These are phyloP conservation scores for Bondarzewia mesenterica DNA, from an alignment of 1,284 basidiomycete genomes.

Conservation along the genomic window DNA sequence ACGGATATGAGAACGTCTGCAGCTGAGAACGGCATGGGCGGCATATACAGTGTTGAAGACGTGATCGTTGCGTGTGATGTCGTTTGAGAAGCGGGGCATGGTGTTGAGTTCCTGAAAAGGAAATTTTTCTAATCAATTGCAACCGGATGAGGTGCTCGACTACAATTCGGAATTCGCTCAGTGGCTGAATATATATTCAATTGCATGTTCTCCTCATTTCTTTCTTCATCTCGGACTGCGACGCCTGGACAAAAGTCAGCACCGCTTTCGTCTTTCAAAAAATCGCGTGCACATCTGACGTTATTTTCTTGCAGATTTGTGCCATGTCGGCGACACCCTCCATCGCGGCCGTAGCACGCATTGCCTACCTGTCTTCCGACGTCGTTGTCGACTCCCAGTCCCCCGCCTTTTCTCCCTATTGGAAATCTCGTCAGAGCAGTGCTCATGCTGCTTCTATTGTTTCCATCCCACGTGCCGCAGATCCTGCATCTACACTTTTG, in stretches of 20 bases:
- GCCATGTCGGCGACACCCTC: conserved; percentile 18
- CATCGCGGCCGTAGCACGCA: conserved; percentile 45
- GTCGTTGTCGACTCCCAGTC: conserved; percentile 47
- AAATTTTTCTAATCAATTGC: conserved; percentile 2
- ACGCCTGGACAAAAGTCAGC: neutral
- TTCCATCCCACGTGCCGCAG: conserved; percentile 48
- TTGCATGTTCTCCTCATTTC: neutral
- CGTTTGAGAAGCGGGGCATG: neutral
- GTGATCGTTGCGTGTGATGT: neutral
- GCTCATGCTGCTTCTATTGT: conserved; percentile 22
- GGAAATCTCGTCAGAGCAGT: conserved; percentile 12
- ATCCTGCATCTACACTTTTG: conserved; percentile 47
- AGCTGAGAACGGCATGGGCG: too few relatives aligned
- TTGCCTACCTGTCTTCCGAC: conserved; percentile 65
- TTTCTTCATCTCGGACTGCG: neutral
- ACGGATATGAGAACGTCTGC: too few relatives aligned
- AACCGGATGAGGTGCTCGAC: conserved; percentile 4
- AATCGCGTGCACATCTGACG: neutral
- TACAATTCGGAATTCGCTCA: conserved; percentile 9
- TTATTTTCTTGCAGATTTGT: neutral
- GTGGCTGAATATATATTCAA: conserved; percentile 4
- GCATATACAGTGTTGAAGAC: too few relatives aligned
- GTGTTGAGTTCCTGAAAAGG: neutral
- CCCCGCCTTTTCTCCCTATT: conserved; percentile 28
- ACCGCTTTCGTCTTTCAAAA: neutral